phyloP scores from a whole-genome alignment of 2,329 filamentous ascomycete species.

The Aspergillus quadrilineatus region DNA sequence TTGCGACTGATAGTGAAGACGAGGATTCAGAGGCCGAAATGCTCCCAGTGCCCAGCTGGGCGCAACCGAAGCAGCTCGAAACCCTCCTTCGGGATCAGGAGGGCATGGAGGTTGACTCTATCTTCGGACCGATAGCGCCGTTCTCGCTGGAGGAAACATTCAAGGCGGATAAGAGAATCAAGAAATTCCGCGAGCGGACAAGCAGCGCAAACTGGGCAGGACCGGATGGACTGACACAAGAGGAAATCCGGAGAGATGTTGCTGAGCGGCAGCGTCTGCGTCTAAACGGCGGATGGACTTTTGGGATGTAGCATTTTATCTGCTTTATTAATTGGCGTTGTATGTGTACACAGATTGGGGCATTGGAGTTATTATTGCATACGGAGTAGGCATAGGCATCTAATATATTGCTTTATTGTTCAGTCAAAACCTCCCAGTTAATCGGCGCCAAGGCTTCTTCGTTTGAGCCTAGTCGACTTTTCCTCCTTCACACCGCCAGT shows the following conservation, averaged over 20 bases:
- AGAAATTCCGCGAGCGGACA: constrained; percentile 85
- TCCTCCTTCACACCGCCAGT: not conserved
- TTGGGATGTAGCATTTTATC: constrained; percentile 47
- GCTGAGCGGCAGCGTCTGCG: constrained; percentile 76
- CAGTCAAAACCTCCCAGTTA: not conserved
- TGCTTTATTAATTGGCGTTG: not conserved
- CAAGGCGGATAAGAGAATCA: constrained; percentile 80
- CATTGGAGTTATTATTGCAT: constrained; percentile 3
- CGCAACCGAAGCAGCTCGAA: constrained; percentile 79
- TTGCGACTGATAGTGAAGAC: constrained; percentile 90
- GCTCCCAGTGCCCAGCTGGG: constrained; percentile 76
- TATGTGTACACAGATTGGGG: not conserved
- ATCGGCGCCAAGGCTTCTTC: not conserved
- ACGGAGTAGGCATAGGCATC: not conserved
- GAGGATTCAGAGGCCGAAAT: constrained; percentile 66
- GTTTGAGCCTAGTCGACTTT: not conserved
- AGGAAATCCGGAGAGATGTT: constrained; percentile 78
- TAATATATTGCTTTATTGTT: not conserved
- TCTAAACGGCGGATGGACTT: constrained; percentile 82
- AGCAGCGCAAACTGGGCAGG: constrained; percentile 93
- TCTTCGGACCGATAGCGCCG: constrained; percentile 86
- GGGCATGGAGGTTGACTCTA: constrained; percentile 69
- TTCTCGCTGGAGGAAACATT: constrained; percentile 98
- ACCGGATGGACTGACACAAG: constrained; percentile 78
- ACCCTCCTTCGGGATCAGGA: constrained; percentile 78